A percentile compares a stretch with the other conserved stretches of the same genome.
phyloP scores from a whole-genome alignment of 2,329 filamentous ascomycete species.

The Ceratocystis albifundus region DNA sequence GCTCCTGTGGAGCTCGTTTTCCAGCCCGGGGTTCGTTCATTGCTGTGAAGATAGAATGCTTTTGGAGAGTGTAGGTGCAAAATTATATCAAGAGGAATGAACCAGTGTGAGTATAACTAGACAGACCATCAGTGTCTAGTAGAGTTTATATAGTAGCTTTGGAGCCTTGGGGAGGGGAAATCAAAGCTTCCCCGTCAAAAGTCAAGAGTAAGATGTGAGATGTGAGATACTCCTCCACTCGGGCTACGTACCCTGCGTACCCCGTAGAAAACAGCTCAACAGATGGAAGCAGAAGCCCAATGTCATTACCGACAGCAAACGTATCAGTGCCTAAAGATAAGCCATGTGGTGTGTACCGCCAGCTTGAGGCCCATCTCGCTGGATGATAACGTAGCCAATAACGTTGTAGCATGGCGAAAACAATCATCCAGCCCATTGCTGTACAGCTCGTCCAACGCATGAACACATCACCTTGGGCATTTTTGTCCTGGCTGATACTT shows the following conservation, averaged over 20 bases:
- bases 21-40: not conserved
- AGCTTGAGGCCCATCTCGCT: not conserved
- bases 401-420: not conserved
- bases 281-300: not conserved
- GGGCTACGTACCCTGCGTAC: no score
- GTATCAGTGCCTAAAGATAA: not conserved
- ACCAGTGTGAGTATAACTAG: not conserved
- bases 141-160: not conserved
- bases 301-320: not conserved
- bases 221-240: no score
- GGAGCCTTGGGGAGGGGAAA: not conserved
- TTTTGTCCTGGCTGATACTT: not conserved
- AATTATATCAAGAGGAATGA: no score
- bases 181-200: not conserved
- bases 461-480: not conserved
- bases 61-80: not conserved
- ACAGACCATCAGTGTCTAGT: not conserved
- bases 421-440: not conserved
- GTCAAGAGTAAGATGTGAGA: not conserved
- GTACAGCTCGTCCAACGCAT: not conserved
- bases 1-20: conserved; percentile 10
- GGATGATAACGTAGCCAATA: not conserved
- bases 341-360: not conserved
- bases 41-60: not conserved
- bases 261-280: not conserved